These are phyloP conservation scores for Ganoderma leucocontextum DNA, from an alignment of 1,284 basidiomycete genomes.

Conservation along the genomic window DNA sequence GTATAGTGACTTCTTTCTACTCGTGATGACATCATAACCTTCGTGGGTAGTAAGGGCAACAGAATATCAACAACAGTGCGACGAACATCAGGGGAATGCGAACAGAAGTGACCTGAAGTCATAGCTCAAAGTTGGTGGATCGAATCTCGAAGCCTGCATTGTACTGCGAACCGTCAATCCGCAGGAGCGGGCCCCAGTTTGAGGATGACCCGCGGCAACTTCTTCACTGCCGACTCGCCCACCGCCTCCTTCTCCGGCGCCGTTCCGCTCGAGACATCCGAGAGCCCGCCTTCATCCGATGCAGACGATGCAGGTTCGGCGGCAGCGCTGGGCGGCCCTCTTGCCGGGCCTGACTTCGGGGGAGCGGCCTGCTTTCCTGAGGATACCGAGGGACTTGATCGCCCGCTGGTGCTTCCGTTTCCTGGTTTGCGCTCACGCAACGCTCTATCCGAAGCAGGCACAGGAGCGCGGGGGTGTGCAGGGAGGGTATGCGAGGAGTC, in stretches of 20 bases:
- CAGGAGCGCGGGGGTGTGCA: slow-evolving; percentile 34
- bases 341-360: slow-evolving; percentile 16
- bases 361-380: slow-evolving; percentile 17
- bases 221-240: slow-evolving; percentile 31
- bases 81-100: background rate
- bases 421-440: slow-evolving; percentile 65
- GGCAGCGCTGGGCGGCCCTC: background rate
- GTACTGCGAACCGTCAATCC: slow-evolving; percentile 5
- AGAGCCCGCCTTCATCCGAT: slow-evolving; percentile 29
- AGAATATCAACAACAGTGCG: background rate
- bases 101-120: background rate
- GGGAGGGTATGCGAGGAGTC: slow-evolving; percentile 43
- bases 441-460: slow-evolving; percentile 55
- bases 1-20: slow-evolving; percentile 1
- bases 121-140: background rate
- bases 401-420: slow-evolving; percentile 21
- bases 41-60: background rate
- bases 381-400: slow-evolving; percentile 28
- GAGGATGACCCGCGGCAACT: slow-evolving; percentile 41
- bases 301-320: slow-evolving; percentile 11
- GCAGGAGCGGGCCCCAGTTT: slow-evolving; percentile 36
- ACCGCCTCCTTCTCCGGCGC: slow-evolving; percentile 16
- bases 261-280: slow-evolving; percentile 21
- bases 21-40: background rate
- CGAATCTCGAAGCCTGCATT: background rate